Base-by-base conservation (phyloP, 2,329 filamentous ascomycete species). In the Dothiorella sarmentorum region DNA sequence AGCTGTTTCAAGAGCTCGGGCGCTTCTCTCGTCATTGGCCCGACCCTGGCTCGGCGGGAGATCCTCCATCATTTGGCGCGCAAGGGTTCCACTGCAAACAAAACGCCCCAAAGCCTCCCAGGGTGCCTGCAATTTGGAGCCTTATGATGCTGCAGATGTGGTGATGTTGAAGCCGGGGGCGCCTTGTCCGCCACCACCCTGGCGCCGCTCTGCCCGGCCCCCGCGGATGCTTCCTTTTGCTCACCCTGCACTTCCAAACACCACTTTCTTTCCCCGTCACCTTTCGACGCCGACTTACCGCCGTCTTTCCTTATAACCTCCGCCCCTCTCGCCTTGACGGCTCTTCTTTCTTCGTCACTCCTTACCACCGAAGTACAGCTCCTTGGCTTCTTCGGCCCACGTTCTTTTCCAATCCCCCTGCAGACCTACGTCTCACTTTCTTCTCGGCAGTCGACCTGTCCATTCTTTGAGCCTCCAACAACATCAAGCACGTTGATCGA, bases 371-470 rank as follows among this genome's bases (percentile, higher is more conserved):
- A 53, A 53, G 49, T 24, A 27, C 31, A 26, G 38, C 55, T 26
- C 40, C 43, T 45, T 56, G 42, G 44, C 40, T 38, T 51, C 56
- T 53, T 59, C 49, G n/a, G 22, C 49, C 47, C 31, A 55, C 57
- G 57, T 55, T 59, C 57, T 53, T 59, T 59, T 59, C 44, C 24
- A 17, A 15, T 43, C 56, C 47, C 47, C 37, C 37, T n/a, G n/a
- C n/a, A n/a, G 38, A 47, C 53, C 31, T 45, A 18, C 5, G 43
- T 51, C 37, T 59, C 45, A 59, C 56, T 53, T 59, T 49, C 29
- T 31, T 44, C 37, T 47, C 31, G 57, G 47, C 57, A 59, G 57
- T 59, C 47, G 57, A 59, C 49, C 47, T 59, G 57, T 59, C 42
- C 57, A 31, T 59, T 59, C 47, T 47, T 20, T 24, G 51, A n/a